Percentiles rank a stretch among this genome's conserved stretches.
These are phyloP conservation scores for Rhodotorula babjevae DNA, from an alignment of 768 basidiomycete species.

Conservation along the genomic window DNA sequence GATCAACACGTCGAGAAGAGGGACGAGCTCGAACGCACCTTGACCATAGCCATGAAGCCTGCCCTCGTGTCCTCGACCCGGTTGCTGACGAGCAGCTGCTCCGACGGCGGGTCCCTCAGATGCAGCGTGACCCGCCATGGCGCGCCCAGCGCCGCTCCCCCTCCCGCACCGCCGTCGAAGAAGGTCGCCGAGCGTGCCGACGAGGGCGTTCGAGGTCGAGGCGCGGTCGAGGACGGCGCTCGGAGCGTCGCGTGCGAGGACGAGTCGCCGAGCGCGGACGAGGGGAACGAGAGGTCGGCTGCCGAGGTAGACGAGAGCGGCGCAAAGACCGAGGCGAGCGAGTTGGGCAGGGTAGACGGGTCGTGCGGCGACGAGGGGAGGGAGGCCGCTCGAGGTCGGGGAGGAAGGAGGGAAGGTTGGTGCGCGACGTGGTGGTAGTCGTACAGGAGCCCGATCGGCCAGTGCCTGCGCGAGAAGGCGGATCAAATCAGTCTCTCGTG, in stretches of 20 bases:
- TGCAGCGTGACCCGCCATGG: constrained; percentile 80
- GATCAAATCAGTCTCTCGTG: neutral
- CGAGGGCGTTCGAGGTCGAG: neutral
- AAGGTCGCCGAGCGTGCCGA: neutral
- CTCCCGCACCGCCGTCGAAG: neutral
- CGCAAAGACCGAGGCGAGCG: constrained; percentile 13
- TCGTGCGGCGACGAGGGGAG: neutral
- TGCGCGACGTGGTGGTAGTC: constrained; percentile 61
- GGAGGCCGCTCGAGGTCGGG: neutral
- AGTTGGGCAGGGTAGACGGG: constrained; percentile 36
- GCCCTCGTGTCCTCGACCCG: constrained; percentile 82
- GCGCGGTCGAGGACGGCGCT: constrained; percentile 43
- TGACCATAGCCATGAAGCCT: constrained; percentile 90
- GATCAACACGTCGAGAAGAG: too few species aligned
- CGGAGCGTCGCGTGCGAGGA: constrained; percentile 33
- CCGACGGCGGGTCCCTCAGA: constrained; percentile 76
- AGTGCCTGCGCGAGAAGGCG: constrained; percentile 71
- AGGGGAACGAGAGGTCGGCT: constrained; percentile 46
- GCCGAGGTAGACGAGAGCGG: neutral
- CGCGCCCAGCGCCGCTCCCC: neutral
- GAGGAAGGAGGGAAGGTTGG: constrained; percentile 45
- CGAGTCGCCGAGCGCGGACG: constrained; percentile 1
- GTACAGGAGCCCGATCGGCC: constrained; percentile 92
- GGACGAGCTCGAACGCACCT: constrained; percentile 49
- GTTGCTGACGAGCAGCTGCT: constrained; percentile 75